Base-by-base conservation (phyloP, 768 basidiomycete genomes). In the Pleurotus pulmonarius region DNA sequence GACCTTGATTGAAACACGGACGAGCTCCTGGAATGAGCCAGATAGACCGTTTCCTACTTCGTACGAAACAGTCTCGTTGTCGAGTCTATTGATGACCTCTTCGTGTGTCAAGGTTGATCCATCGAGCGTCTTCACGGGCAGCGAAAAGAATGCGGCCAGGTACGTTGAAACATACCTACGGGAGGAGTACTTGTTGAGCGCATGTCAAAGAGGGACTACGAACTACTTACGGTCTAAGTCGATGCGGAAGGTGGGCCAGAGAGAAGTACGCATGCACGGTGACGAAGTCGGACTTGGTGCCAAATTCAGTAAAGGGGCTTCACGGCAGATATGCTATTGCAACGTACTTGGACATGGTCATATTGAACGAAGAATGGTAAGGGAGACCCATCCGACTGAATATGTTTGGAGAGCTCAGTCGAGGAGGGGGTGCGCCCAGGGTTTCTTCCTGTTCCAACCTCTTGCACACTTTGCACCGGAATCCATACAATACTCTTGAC, bases 401-500 rank as follows among this genome's bases (percentile, higher is more conserved):
- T 75, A 64, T 90, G 82, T 57, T 75, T 75, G 56, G 79, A 75
- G 18, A 97, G 75, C 5, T 76, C 74, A 5, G 73, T 70, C 44
- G 72, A 70, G 3, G 67, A 58, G 3, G 66, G 59, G 12, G 67
- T 55, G 5, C 38, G 34, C 2, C 67, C 34, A 18, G 63, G 60
- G 22, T 67, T 65, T 46, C 83, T 73, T 12, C 82, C 81, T 40
- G 67, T 70, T 40, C 85, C 86, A 18, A 72, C 71, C 66, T 92
- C 87, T 67, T 89, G 88, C 0, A 80, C 67, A 58, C 76, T 81
- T 56, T 79, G 73, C 3, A 87, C 84, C 2, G 90, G 86, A 56
- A 98, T 94, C 93, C 95, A 98, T 5, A 88, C 85, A 61, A 99
- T 95, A 57, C 82, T 88, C 67, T 88, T 87, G 39, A 96, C 92